Base-by-base conservation (phyloP, 768 basidiomycete genomes). In the Amanita pseudoporphyria region DNA sequence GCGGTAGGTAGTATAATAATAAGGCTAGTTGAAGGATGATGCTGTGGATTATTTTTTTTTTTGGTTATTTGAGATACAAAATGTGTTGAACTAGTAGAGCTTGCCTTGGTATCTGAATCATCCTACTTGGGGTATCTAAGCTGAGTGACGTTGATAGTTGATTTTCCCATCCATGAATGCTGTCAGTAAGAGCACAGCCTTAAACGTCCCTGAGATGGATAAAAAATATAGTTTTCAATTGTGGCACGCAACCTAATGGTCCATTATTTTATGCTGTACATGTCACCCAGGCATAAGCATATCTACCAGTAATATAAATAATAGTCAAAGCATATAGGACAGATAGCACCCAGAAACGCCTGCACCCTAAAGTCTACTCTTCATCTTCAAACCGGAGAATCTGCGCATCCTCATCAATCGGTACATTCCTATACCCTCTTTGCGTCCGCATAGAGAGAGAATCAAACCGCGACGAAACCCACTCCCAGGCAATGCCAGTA, bases 381-480 rank as follows among this genome's bases (percentile, higher is more conserved):
- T 91, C 89, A 56, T 92, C 89, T 57, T 90, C 87, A 59, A 92
- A 92, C 45, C 81, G 73, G 50, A 92, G 66, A 51, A 92, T 78
- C 66, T 88, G 89, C 18, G 89, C 89, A 64, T 93, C 90, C 63
- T 91, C 89, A 60, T 93, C 90, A 46, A 91, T 76, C 0, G 87
- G 79, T 45, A 92, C 63, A 57, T 87, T 76, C 56, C 89, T 71
- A 57, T 87, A 92, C 33, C 89, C 89, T 16, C 79, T 68, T 49
- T 79, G 70, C 7, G 74, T 51, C 13, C 72, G 67, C 54, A 78
- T 71, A 38, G 69, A 61, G 28, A 66, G 56, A 3, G 62, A 60
- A 3, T 77, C 78, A 39, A 77, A 54, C 45, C 63, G 68, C 18
- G 77, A 78, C 0, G 71, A 60, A 2, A 82, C 71, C 65, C 77